Percentiles rank a stretch among this genome's conserved stretches.
Evolutionary conservation across 768 basidiomycete species (phyloP).

Genomic region (Kwoniella europaea): DNA sequence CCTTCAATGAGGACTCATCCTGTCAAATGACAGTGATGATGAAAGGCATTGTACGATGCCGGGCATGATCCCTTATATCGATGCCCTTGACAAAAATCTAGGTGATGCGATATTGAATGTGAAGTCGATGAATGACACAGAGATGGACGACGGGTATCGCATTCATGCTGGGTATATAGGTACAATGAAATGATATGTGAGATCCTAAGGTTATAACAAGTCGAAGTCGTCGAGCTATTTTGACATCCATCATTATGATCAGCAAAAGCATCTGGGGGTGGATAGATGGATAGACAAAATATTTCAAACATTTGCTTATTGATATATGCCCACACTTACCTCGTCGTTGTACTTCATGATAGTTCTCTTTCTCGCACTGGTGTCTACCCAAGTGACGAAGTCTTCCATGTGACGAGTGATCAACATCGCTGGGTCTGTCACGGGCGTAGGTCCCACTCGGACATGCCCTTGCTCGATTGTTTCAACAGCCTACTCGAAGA

Average conservation of each 20-base stretch:
- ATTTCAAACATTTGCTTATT: too few species aligned
- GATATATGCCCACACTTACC: constrained; percentile 60
- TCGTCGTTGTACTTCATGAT: constrained; percentile 97
- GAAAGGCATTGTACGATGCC: too few species aligned
- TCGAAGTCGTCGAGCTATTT: constrained; percentile 91
- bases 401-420: constrained; percentile 99
- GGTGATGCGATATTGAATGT: too few species aligned
- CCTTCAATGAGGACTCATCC: too few species aligned
- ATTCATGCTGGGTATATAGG: constrained; percentile 9
- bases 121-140: too few species aligned
- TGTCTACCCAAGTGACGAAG: constrained; percentile 99
- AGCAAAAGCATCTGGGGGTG: background rate
- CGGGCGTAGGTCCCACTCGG: constrained; percentile 91
- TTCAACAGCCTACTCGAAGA: constrained; percentile 70
- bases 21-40: too few species aligned
- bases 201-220: constrained; percentile 63
- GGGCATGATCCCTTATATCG: too few species aligned
- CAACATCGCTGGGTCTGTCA: constrained; percentile 94
- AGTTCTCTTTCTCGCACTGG: constrained; percentile 92
- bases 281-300: too few species aligned
- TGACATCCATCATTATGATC: background rate
- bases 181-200: background rate
- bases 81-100: too few species aligned
- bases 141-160: constrained; percentile 1
- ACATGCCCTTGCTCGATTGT: constrained; percentile 99